Evolutionary conservation across 2,329 filamentous ascomycete species (phyloP).

Genomic region (Epichloe brachyelytri): DNA sequence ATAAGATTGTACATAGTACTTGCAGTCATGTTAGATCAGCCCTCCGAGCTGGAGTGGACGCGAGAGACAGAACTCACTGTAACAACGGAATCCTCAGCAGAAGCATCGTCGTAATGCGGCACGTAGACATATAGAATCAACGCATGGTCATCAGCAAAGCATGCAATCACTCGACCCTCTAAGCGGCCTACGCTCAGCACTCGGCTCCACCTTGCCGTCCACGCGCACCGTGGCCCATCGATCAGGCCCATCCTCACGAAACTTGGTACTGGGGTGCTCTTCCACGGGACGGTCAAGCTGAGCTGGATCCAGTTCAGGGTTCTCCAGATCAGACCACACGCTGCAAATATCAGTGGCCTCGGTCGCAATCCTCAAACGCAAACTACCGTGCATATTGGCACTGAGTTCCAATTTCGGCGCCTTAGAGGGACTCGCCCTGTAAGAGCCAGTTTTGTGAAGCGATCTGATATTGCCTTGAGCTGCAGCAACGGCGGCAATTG

Average conservation of each 20-base stretch:
- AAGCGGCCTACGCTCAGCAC: conserved; percentile 87
- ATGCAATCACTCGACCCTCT: conserved; percentile 85
- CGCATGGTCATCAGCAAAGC: conserved; percentile 69
- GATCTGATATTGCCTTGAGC: conserved; percentile 85
- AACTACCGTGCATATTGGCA: conserved; percentile 86
- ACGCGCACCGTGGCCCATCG: conserved; percentile 83
- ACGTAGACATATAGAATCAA: conserved; percentile 76
- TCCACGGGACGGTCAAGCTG: conserved; percentile 60
- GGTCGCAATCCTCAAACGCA: conserved; percentile 68
- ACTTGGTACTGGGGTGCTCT: conserved; percentile 70
- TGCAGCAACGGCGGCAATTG: conserved; percentile 76
- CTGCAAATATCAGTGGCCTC: conserved; percentile 78
- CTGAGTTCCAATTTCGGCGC: conserved; percentile 68
- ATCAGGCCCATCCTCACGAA: conserved; percentile 63
- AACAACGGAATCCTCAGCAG: conserved; percentile 57
- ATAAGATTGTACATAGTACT: conserved; percentile 34
- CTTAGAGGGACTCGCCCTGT: conserved; percentile 26
- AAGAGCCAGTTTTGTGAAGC: conserved; percentile 77
- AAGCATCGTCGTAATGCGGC: conserved; percentile 52
- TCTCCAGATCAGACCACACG: conserved; percentile 73
- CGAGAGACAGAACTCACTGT: conserved; percentile 41
- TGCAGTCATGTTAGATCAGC: conserved; percentile 11
- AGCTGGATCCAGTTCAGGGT: conserved; percentile 72
- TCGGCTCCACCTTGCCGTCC: conserved; percentile 83
- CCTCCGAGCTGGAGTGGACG: not conserved